Conservation (phyloP, 768 basidiomycete genomes). For the Xerocomellus amylosporus region DNA sequence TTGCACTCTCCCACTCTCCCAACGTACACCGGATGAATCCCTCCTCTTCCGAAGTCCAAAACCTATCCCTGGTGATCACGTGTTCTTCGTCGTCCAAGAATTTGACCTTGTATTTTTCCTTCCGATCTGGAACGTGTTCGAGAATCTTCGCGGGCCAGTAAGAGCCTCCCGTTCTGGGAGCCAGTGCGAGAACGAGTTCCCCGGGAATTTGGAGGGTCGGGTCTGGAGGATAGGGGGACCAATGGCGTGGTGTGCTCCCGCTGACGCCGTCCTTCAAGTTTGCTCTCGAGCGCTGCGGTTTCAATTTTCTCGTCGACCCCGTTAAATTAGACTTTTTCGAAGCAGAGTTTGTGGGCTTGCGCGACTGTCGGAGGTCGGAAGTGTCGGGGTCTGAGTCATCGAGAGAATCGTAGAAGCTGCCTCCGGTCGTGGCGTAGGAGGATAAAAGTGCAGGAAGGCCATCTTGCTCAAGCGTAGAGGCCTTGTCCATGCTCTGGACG, state of each 20-base stretch:
- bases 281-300: constrained; percentile 16
- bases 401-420: constrained; percentile 25
- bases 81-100: constrained; percentile 53
- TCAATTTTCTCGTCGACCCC: constrained; percentile 15
- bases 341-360: background rate
- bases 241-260: constrained; percentile 12
- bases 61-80: constrained; percentile 47
- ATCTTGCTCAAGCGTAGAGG: constrained; percentile 43
- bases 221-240: constrained; percentile 47
- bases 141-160: constrained; percentile 73
- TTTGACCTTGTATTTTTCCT: constrained; percentile 51
- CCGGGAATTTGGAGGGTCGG: constrained; percentile 58
- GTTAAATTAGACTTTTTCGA: constrained; percentile 8
- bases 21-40: constrained; percentile 65
- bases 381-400: constrained; percentile 26
- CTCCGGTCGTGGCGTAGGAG: constrained; percentile 24
- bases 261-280: constrained; percentile 15
- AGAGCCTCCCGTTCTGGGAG: constrained; percentile 26
- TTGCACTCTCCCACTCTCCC: constrained; percentile 52
- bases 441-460: constrained; percentile 45
- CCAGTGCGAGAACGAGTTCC: constrained; percentile 57
- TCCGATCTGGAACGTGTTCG: constrained; percentile 40
- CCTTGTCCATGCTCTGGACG: constrained; percentile 43
- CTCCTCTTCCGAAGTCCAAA: constrained; percentile 55
- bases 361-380: constrained; percentile 8